Conservation (phyloP, 768 basidiomycete species). For the Russula compacta region DNA sequence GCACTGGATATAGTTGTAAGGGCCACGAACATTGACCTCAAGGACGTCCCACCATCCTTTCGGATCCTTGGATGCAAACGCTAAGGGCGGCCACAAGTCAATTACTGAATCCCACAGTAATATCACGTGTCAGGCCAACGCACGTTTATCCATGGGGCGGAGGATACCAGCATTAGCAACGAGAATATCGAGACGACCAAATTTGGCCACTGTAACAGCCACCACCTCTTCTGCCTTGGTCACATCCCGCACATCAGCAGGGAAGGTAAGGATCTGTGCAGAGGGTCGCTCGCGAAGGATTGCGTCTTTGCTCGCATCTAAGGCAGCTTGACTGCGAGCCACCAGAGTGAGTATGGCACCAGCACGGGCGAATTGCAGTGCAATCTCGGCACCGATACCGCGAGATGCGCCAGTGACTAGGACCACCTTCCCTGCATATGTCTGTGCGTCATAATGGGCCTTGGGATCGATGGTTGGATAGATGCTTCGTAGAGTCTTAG, state of each 20-base stretch:
- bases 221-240: not conserved
- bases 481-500: not conserved
- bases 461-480: slow-evolving; percentile 3
- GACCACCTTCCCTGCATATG: slow-evolving; percentile 15
- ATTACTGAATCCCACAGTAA: not conserved
- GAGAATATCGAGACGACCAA: slow-evolving; percentile 11
- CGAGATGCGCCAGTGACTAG: slow-evolving; percentile 22
- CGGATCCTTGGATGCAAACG: slow-evolving; percentile 1
- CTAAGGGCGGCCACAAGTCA: not conserved
- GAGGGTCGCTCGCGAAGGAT: not conserved
- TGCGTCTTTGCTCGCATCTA: not conserved
- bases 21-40: slow-evolving; percentile 12
- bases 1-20: slow-evolving; percentile 8
- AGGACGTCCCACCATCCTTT: slow-evolving; percentile 9
- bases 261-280: slow-evolving; percentile 1
- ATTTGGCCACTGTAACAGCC: not conserved
- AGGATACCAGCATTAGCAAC: slow-evolving; percentile 4
- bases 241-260: slow-evolving; percentile 4
- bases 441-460: slow-evolving; percentile 1
- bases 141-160: not conserved
- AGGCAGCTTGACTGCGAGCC: not conserved
- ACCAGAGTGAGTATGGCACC: slow-evolving; percentile 18
- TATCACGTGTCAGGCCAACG: not conserved
- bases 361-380: slow-evolving; percentile 14
- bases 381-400: slow-evolving; percentile 21